Base-by-base conservation (phyloP, 1,284 basidiomycete species). In the Grifola frondosa region DNA sequence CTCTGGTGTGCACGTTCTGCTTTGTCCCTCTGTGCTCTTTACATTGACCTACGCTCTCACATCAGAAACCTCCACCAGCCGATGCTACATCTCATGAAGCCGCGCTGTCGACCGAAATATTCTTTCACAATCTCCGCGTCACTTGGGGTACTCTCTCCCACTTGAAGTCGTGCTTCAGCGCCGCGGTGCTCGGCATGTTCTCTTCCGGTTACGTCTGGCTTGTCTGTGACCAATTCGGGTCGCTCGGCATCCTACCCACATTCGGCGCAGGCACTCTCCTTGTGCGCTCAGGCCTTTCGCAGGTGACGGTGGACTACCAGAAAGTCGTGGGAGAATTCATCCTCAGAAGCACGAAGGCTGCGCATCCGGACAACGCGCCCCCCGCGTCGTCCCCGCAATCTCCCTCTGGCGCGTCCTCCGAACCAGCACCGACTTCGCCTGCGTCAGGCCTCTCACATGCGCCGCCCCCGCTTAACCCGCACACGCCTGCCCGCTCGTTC, bases 231-330 rank as follows among this genome's bases (percentile, higher is more conserved):
- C 61, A 68, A 17, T 61, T 67, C 5, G 81, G 80, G 11, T 73
- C 73, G 44, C 75, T 90, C 25, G 90, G 80, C 17, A 75, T 93
- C 46, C 66, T 91, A 28, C 85, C 89, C 13, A 97, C 96, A 0
- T 93, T 91, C 60, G 95, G 91, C 6, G 76, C 91, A 0, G 94
- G 94, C 10, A 96, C 95, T 0, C 74, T 97, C 15, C 83, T 99
- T 54, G 78, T 96, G 49, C 74, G 81, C 31, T 82, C 82, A 23
- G 68, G 75, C 31, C 31, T 46, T 42, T 26, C 48, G 32, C 36
- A 33, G 25, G 36, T 50, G 13, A 30, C 46, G 35, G 23, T 39
- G 30, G 51, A 50, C 35, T 53, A 46, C 46, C 52, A 52, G 25
- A 30, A 30, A 30, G 12, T 47, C 40, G 29, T 47, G 19, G 61